Evolutionary conservation across 768 basidiomycete species (phyloP).

Genomic region (Pholiota conissans): DNA sequence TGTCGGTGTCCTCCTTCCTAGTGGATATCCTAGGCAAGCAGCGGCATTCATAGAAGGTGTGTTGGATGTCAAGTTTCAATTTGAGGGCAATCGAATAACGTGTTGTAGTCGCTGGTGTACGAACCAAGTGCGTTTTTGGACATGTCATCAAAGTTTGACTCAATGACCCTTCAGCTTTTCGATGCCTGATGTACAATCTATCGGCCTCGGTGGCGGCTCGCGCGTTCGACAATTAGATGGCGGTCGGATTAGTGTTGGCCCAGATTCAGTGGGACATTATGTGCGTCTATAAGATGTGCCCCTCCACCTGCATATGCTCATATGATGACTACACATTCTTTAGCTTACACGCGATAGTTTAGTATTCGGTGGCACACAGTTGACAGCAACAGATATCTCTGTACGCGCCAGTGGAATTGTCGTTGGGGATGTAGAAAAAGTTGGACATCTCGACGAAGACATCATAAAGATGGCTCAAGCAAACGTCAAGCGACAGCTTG

Average conservation of each 20-base stretch:
- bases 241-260: slow-evolving; percentile 52
- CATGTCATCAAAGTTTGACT: neutral
- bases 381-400: slow-evolving; percentile 64
- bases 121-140: slow-evolving; percentile 40
- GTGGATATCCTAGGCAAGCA: slow-evolving; percentile 63
- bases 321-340: too few relatives aligned
- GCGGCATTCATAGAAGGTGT: slow-evolving; percentile 54
- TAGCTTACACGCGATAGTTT: slow-evolving; percentile 43
- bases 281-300: too few relatives aligned
- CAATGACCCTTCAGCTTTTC: slow-evolving; percentile 35
- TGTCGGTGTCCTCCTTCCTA: slow-evolving; percentile 58
- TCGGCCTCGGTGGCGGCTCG: slow-evolving; percentile 68
- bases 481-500: slow-evolving; percentile 23
- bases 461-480: slow-evolving; percentile 14
- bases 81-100: too few relatives aligned
- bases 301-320: neutral
- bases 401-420: slow-evolving; percentile 29
- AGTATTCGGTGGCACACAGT: slow-evolving; percentile 54
- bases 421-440: slow-evolving; percentile 21
- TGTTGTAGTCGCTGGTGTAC: slow-evolving; percentile 48
- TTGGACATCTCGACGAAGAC: slow-evolving; percentile 13
- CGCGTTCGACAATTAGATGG: slow-evolving; percentile 36
- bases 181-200: slow-evolving; percentile 56
- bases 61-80: neutral
- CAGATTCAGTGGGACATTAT: slow-evolving; percentile 63